A percentile compares a stretch with the other conserved stretches of the same genome.
Evolutionary conservation across 2,329 filamentous ascomycete species (phyloP).

Genomic region (Aspergillus sergii): DNA sequence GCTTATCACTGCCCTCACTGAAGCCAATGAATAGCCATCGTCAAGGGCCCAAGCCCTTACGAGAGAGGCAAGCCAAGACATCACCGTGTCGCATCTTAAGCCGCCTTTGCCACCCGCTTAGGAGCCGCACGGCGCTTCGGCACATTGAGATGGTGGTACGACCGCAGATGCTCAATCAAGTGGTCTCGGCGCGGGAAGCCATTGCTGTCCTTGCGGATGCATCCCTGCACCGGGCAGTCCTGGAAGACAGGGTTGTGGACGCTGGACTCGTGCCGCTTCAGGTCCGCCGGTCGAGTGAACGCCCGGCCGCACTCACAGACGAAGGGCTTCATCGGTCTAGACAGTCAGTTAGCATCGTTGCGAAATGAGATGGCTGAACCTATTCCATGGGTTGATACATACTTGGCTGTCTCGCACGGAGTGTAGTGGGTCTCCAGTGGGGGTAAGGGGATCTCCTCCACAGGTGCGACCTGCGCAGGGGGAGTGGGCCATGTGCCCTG

Average conservation of each 20-base stretch:
- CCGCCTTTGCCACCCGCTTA: slow-evolving; percentile 27
- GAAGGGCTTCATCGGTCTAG: slow-evolving; percentile 35
- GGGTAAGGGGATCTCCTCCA: neutral
- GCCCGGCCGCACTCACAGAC: slow-evolving; percentile 39
- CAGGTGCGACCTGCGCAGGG: slow-evolving; percentile 1
- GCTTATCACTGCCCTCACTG: neutral
- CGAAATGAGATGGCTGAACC: neutral
- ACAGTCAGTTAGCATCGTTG: neutral
- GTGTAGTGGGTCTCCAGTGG: slow-evolving; percentile 1
- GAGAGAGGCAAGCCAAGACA: slow-evolving; percentile 1
- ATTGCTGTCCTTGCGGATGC: slow-evolving; percentile 48
- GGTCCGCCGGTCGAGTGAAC: slow-evolving; percentile 52
- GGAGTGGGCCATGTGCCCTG: slow-evolving; percentile 12
- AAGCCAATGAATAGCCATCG: neutral
- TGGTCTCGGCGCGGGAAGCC: slow-evolving; percentile 62
- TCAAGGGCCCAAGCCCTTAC: neutral
- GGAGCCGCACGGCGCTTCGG: slow-evolving; percentile 39
- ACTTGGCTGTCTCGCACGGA: slow-evolving; percentile 23
- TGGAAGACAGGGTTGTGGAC: slow-evolving; percentile 48
- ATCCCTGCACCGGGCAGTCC: slow-evolving; percentile 49
- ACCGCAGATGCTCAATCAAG: slow-evolving; percentile 59
- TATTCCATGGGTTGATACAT: slow-evolving; percentile 13
- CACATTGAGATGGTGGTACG: slow-evolving; percentile 55
- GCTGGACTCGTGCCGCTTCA: slow-evolving; percentile 52
- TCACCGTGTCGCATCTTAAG: slow-evolving; percentile 18